Evolutionary conservation across 257 asterid genomes (phyloP).

Genomic region (Solanum pennellii): DNA sequence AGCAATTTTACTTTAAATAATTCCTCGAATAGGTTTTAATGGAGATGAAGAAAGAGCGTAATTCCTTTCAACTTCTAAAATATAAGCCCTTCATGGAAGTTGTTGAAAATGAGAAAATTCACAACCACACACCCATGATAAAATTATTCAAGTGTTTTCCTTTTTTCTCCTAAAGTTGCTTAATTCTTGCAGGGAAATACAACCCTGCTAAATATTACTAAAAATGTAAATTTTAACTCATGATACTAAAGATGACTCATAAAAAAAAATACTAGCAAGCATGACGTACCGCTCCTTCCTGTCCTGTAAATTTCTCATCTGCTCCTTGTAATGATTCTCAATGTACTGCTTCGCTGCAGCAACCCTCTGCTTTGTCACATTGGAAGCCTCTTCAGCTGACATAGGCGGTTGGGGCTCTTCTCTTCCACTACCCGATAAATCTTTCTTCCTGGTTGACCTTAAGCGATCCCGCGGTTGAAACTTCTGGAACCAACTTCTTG

Average conservation of each 20-base stretch:
- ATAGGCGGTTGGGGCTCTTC: conserved; percentile 43
- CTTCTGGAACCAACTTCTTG: conserved; percentile 82
- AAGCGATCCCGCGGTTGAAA: conserved; percentile 70
- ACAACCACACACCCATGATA: neutral
- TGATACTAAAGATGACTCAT: neutral
- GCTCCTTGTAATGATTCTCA: conserved; percentile 96
- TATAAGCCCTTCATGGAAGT: neutral
- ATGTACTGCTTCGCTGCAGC: conserved; percentile 97
- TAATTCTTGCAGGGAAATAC: neutral
- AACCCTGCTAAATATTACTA: neutral
- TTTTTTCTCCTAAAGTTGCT: neutral
- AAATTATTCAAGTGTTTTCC: neutral
- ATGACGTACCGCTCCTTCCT: conserved; percentile 76
- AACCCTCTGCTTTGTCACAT: conserved; percentile 76
- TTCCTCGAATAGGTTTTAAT: neutral
- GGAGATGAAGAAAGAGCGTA: neutral
- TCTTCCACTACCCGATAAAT: conserved; percentile 54
- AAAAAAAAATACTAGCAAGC: neutral
- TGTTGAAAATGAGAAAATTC: neutral
- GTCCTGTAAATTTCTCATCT: conserved; percentile 85
- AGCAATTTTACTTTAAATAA: neutral
- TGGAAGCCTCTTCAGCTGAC: conserved; percentile 83
- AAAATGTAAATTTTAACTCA: neutral
- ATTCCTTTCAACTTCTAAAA: neutral
- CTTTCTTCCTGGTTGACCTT: conserved; percentile 54